Evolutionary conservation across 2,329 filamentous ascomycete species (phyloP).

Genomic region (Pseudomassariella vexata): DNA sequence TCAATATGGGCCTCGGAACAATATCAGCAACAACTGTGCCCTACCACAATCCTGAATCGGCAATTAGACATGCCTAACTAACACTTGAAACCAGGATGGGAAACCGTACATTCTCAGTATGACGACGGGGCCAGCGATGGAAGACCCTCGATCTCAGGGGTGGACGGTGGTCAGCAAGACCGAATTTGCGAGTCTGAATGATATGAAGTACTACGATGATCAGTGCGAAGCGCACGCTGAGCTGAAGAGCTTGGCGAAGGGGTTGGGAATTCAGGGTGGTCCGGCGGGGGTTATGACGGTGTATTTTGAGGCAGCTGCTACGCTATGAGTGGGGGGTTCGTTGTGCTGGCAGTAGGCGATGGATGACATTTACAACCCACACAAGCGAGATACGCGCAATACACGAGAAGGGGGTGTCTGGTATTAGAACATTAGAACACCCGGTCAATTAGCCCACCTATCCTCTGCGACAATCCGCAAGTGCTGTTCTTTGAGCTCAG

Average conservation of each 20-base stretch:
- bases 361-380: constrained; percentile 1
- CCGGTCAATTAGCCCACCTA: no score
- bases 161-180: constrained; percentile 48
- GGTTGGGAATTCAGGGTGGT: constrained; percentile 10
- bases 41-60: constrained; percentile 1
- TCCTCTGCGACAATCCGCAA: no score
- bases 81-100: constrained; percentile 47
- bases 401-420: no score
- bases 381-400: no score
- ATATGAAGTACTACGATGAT: constrained; percentile 53
- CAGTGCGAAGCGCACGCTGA: constrained; percentile 15
- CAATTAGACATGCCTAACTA: background rate
- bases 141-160: constrained; percentile 46
- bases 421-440: no score
- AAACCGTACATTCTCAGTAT: constrained; percentile 63
- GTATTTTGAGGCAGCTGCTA: constrained; percentile 9
- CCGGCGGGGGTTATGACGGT: constrained; percentile 13
- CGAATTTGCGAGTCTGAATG: constrained; percentile 45
- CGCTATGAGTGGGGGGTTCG: background rate
- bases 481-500: no score
- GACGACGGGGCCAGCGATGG: constrained; percentile 41
- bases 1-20: no score
- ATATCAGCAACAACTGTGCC: no score
- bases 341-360: no score
- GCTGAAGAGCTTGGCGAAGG: constrained; percentile 12